A percentile compares a stretch with the other conserved stretches of the same genome.
phyloP scores from a whole-genome alignment of 306 rosid genomes.

The Styphnolobium japonicum region DNA sequence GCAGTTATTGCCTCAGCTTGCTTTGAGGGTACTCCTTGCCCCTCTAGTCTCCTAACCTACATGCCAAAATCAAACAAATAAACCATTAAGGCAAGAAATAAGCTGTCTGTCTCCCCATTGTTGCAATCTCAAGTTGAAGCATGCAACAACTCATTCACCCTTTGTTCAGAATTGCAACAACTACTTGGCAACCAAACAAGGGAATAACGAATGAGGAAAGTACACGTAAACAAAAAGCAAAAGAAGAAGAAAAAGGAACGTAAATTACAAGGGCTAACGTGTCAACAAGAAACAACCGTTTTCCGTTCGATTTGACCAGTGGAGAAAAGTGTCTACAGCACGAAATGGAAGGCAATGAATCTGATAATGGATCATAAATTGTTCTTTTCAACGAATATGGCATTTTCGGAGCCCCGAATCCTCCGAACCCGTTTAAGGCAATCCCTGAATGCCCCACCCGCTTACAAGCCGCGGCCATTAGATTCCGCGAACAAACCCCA shows the following conservation, averaged over 20 bases:
- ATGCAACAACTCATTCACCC: not conserved
- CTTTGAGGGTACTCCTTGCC: constrained; percentile 66
- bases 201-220: not conserved
- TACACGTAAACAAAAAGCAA: not conserved
- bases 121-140: not conserved
- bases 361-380: constrained; percentile 29
- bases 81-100: not conserved
- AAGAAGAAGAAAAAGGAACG: not conserved
- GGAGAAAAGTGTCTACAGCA: constrained; percentile 40
- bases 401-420: constrained; percentile 35
- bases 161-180: too few relatives aligned
- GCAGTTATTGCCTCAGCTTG: constrained; percentile 79
- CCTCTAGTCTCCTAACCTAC: constrained; percentile 71
- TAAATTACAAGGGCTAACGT: constrained; percentile 64
- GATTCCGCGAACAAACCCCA: constrained; percentile 23
- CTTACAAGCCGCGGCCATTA: constrained; percentile 64
- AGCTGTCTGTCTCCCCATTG: too few relatives aligned
- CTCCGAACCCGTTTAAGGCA: constrained; percentile 31
- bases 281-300: constrained; percentile 66
- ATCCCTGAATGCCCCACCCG: constrained; percentile 43
- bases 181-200: too few relatives aligned
- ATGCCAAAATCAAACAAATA: not conserved
- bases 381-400: constrained; percentile 18
- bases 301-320: constrained; percentile 60
- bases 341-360: constrained; percentile 27